Base-by-base conservation (phyloP, 768 basidiomycete species). In the Termitomyces sp. region DNA sequence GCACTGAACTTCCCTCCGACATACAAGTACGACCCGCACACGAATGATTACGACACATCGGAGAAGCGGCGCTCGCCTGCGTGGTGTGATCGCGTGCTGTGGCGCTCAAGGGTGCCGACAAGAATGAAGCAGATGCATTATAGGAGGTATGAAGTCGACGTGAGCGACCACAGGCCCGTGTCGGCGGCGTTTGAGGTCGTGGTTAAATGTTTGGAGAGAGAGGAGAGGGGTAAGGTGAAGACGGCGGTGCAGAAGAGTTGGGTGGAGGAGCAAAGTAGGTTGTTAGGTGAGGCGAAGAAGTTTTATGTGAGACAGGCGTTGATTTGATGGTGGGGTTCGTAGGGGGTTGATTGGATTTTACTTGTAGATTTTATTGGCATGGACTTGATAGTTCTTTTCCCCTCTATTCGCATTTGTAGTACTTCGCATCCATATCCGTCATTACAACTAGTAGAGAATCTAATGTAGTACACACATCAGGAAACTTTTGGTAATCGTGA, bases 31-130 rank as follows among this genome's bases (percentile, higher is more conserved):
- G 93, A 96, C 69, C 84, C 83, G 2, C 74, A 81, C 6, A 84
- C 92, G 24, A 70, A 81, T 68, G 81, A 85, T 61, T 99, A 92
- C 65, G 96, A 99, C 68, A 78, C 87, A 3, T 92, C 90, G 0
- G 92, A 93, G 69, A 98, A 98, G 71, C 80, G 81, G 13, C 87
- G 96, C 0, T 78, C 86, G 8, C 96, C 96, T 4, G 94, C 96
- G 2, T 99, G 95, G 94, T 99, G 96, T 68, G 96, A 99, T 69
- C 87, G 96, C 6, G 83, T 99, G 22, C 74, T 98, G 43, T 96
- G 87, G 84, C 83, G 86, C 4, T 75, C 82, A 43, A 76, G 76
- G 16, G 81, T 79, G 16, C 75, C 77, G 14, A 72, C 69, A 13
- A 77, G 91, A 8, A 85, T 96, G 30, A 68, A 75, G 54, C 80